These are phyloP conservation scores for Secale cereale DNA, from an alignment of 176 grass and related monocot genomes.

Conservation along the genomic window DNA sequence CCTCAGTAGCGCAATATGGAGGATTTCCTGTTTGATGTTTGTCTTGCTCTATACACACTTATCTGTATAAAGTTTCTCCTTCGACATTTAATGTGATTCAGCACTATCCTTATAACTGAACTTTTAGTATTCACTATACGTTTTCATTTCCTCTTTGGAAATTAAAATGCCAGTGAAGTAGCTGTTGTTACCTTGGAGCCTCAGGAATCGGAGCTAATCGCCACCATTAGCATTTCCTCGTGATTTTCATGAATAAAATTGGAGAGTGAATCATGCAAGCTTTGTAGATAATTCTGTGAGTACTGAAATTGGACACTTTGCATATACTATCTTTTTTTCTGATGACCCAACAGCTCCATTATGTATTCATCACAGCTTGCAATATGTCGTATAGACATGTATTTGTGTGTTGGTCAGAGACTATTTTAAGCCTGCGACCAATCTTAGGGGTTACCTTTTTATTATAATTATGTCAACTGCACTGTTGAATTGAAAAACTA, in stretches of 20 bases:
- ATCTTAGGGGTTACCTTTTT: background rate
- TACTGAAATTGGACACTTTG: background rate
- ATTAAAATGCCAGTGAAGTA: background rate
- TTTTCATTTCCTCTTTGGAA: background rate
- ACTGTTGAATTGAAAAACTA: background rate
- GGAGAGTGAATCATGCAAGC: background rate
- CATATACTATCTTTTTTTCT: background rate
- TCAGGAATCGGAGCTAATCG: background rate
- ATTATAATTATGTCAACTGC: background rate
- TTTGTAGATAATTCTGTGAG: background rate
- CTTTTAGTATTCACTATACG: background rate
- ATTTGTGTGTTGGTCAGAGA: background rate
- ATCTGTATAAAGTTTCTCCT: background rate
- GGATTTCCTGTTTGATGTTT: background rate
- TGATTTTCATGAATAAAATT: background rate
- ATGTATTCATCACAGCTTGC: background rate
- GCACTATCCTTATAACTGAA: background rate
- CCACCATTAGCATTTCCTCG: background rate
- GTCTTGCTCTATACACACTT: background rate
- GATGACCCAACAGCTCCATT: background rate
- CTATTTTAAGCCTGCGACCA: background rate
- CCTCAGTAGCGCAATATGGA: background rate
- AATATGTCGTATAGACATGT: background rate
- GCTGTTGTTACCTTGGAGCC: background rate
- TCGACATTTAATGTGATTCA: background rate